A percentile compares a stretch with the other conserved stretches of the same genome.
Conservation (phyloP, 2,329 filamentous ascomycete genomes). For the Fusarium sp. region DNA sequence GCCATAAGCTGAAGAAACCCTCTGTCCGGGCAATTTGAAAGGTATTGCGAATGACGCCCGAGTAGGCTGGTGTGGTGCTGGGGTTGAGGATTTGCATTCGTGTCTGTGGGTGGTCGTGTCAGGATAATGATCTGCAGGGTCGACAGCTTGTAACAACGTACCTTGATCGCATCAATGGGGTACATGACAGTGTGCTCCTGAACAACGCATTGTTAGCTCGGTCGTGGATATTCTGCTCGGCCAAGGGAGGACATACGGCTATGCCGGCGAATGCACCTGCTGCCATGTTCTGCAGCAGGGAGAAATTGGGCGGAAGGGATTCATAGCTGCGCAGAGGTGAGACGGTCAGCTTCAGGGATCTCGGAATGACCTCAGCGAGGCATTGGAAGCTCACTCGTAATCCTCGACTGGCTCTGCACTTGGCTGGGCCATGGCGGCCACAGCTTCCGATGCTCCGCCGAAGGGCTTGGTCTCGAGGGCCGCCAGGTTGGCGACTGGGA, state of each 20-base stretch:
- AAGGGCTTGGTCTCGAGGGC: conserved; percentile 69
- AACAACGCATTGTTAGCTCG: conserved; percentile 29
- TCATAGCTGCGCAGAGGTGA: conserved; percentile 74
- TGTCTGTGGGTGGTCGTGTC: conserved; percentile 69
- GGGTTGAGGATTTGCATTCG: conserved; percentile 97
- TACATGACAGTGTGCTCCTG: conserved; percentile 99
- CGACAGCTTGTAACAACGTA: conserved; percentile 50
- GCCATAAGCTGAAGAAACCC: conserved; percentile 92
- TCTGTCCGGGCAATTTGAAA: conserved; percentile 92
- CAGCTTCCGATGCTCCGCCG: conserved; percentile 73
- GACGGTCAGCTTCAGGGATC: conserved; percentile 8
- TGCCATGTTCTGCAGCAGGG: conserved; percentile 91
- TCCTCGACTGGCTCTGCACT: conserved; percentile 71
- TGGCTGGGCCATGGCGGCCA: conserved; percentile 77
- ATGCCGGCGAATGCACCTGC: conserved; percentile 97
- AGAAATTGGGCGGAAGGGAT: conserved; percentile 93
- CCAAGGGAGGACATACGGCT: conserved; percentile 69
- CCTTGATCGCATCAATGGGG: conserved; percentile 97
- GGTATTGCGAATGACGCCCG: conserved; percentile 90
- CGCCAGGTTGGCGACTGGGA: conserved; percentile 65
- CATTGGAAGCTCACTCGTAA: conserved; percentile 66
- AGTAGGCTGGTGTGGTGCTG: conserved; percentile 82
- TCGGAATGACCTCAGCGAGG: neutral
- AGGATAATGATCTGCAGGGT: conserved; percentile 21
- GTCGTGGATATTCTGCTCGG: neutral